Evolutionary conservation across 768 basidiomycete genomes (phyloP).

Genomic region (Ephemerocybe angulata): DNA sequence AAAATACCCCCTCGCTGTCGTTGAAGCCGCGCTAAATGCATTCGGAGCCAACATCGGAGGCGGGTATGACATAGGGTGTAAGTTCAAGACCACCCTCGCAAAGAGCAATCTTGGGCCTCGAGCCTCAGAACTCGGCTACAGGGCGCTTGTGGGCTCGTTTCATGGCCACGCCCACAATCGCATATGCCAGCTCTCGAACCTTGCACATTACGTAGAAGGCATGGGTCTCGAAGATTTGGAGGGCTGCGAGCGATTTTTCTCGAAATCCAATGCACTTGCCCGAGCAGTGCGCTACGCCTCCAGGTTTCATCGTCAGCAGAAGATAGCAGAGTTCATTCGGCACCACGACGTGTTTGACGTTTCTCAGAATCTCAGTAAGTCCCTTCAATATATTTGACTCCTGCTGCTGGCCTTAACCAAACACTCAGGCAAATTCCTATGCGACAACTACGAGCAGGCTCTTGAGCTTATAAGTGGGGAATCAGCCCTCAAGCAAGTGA

Average conservation of each 20-base stretch:
- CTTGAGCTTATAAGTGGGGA: constrained; percentile 4
- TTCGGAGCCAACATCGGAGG: constrained; percentile 18
- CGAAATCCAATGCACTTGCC: constrained; percentile 21
- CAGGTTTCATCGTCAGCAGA: constrained; percentile 9
- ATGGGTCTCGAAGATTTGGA: constrained; percentile 25
- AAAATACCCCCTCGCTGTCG: constrained; percentile 25
- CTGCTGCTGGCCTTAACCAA: background rate
- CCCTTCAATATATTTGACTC: background rate
- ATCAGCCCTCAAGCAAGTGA: background rate
- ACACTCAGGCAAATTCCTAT: constrained; percentile 8
- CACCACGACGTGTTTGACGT: constrained; percentile 5
- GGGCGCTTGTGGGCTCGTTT: constrained; percentile 19
- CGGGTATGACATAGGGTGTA: constrained; percentile 30
- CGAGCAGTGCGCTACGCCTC: constrained; percentile 10
- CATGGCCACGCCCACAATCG: constrained; percentile 29
- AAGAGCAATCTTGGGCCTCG: constrained; percentile 17
- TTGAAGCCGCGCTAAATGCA: constrained; percentile 17
- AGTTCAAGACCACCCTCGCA: constrained; percentile 19
- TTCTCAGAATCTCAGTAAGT: constrained; percentile 1
- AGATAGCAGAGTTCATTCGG: constrained; percentile 5
- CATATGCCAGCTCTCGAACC: constrained; percentile 22
- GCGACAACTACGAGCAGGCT: constrained; percentile 18
- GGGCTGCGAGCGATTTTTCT: constrained; percentile 21
- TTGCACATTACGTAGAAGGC: constrained; percentile 18
- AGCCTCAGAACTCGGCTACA: constrained; percentile 5